phyloP scores from a whole-genome alignment of 805 yeast genomes.

The Metschnikowia lunata region DNA sequence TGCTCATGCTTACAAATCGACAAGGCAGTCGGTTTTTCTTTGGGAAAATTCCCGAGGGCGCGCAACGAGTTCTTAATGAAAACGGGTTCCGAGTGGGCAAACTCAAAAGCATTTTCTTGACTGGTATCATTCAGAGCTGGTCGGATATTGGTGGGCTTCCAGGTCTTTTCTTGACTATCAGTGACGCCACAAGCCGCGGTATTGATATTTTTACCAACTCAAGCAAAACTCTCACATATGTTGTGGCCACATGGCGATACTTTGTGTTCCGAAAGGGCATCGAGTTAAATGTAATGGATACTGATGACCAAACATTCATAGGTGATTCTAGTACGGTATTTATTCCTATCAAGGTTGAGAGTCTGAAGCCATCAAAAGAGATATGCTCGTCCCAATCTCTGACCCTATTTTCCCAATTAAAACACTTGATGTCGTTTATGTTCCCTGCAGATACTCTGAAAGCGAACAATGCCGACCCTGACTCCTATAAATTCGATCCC shows the following conservation, averaged over 20 bases:
- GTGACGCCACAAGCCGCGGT: constrained; percentile 66
- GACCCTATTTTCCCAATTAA: constrained; percentile 17
- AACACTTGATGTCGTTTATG: constrained; percentile 47
- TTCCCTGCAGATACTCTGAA: constrained; percentile 48
- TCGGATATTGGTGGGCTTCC: constrained; percentile 85
- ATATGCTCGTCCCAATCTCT: background rate
- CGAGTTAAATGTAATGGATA: constrained; percentile 37
- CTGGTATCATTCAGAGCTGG: constrained; percentile 74
- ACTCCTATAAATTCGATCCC: constrained; percentile 35
- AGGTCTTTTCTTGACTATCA: constrained; percentile 75
- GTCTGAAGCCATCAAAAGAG: background rate
- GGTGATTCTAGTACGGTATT: constrained; percentile 38
- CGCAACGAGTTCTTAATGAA: constrained; percentile 71
- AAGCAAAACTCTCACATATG: constrained; percentile 34
- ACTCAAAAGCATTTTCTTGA: constrained; percentile 61
- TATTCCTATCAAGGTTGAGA: constrained; percentile 30
- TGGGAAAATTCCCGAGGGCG: constrained; percentile 83
- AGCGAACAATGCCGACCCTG: constrained; percentile 36
- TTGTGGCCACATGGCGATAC: constrained; percentile 78
- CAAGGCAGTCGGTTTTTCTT: constrained; percentile 58
- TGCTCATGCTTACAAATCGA: constrained; percentile 46
- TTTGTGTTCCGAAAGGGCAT: constrained; percentile 81
- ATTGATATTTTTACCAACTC: constrained; percentile 50
- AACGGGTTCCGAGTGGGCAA: constrained; percentile 53
- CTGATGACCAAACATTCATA: constrained; percentile 26